Base-by-base conservation (phyloP, 306 rosid species). In the Cucumis sativus region DNA sequence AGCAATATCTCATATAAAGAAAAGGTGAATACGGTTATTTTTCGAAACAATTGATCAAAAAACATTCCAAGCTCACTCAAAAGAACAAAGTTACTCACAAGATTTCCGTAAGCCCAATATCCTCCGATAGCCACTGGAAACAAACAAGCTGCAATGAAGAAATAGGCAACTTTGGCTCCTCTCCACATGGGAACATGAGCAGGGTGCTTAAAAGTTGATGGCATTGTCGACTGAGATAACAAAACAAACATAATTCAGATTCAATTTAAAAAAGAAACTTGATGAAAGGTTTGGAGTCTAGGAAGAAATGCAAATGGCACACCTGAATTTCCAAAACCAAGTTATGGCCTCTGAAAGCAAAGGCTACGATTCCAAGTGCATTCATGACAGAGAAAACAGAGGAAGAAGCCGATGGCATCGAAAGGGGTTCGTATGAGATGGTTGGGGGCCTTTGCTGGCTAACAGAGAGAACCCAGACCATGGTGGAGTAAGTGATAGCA, bases 171-270 rank as follows among this genome's bases (percentile, higher is more conserved):
- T 85, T 92, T 95, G 84, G 97, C 99, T 56, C 99, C 99, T 88
- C 85, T 92, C 99, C 99, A 95, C 99, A 95, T 95, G 15, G 99
- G 99, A 57, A 95, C 97, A 64, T 92, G 97, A 85, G 99, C 99
- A 10, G 99, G 99, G 79, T 95, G 96, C 88, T 95, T 95, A 77
- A 95, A 95, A 56, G 97, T 95, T 21, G 99, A 95, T 23, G 99
- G 99, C 99, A 95, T 95, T 77, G 99, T 95, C 49, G 99, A 85
- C 99, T 92, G 84, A 78, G 35, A 67, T 67, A 76, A 61, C 74
- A 79, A 74, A 37, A 45, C 66, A 55, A 63, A 56, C 77, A 62
- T 37, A 55, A 72, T 33, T 78, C 66, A 47, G 45, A 72, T 54
- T 17, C 40, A 25, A 71, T 15, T 9, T n/a, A 10, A 49, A 28